Evolutionary conservation across 495 filamentous ascomycete genomes (phyloP).

Genomic region (Baudoinia panamericana): DNA sequence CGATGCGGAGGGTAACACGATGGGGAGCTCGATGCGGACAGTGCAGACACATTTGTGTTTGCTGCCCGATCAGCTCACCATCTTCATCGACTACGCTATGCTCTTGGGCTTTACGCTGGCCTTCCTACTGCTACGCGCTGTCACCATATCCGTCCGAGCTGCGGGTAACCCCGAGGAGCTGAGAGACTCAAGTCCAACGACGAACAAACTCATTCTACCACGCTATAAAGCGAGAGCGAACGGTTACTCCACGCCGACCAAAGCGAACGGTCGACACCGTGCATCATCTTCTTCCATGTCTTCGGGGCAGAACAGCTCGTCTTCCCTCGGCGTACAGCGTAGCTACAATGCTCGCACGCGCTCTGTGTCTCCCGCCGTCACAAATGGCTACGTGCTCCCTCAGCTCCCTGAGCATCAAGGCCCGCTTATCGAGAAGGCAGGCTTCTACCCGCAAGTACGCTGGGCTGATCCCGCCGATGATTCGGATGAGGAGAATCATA

Average conservation of each 20-base stretch:
- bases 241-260: slow-evolving; percentile 1
- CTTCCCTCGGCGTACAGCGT: slow-evolving; percentile 12
- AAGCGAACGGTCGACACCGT: slow-evolving; percentile 9
- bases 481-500: slow-evolving; percentile 14
- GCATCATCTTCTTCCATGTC: slow-evolving; percentile 9
- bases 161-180: too few relatives aligned
- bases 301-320: neutral
- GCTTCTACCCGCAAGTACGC: slow-evolving; percentile 8
- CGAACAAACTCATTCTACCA: slow-evolving; percentile 2
- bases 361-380: slow-evolving; percentile 15
- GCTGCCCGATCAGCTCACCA: slow-evolving; percentile 71
- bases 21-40: slow-evolving; percentile 39
- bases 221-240: neutral
- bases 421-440: slow-evolving; percentile 11
- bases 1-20: slow-evolving; percentile 45
- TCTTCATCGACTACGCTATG: slow-evolving; percentile 63
- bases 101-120: slow-evolving; percentile 48
- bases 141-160: too few relatives aligned
- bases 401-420: neutral
- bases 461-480: slow-evolving; percentile 20
- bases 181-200: too few relatives aligned
- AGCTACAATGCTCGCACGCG: slow-evolving; percentile 18
- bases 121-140: slow-evolving; percentile 47
- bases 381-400: neutral
- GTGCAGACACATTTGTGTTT: slow-evolving; percentile 83